Percentiles rank a stretch among this genome's conserved stretches.
phyloP scores from a whole-genome alignment of 768 basidiomycete genomes.

The Collybia sp. region DNA sequence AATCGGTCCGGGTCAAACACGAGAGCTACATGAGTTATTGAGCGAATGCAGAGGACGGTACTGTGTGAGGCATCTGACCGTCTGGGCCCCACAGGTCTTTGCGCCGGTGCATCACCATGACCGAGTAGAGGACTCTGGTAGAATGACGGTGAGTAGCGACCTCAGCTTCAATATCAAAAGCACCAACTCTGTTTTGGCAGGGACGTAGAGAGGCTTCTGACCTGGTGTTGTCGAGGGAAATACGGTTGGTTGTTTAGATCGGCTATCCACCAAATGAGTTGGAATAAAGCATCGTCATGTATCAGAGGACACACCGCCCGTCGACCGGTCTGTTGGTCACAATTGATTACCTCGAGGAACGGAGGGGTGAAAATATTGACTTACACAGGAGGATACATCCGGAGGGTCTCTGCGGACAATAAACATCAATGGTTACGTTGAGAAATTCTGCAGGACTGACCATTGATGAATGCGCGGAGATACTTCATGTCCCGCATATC shows the following conservation, averaged over 20 bases:
- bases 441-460: constrained; percentile 18
- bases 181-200: constrained; percentile 6
- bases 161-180: not conserved
- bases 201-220: constrained; percentile 7
- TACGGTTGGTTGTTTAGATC: not conserved
- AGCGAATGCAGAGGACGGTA: not conserved
- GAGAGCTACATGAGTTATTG: constrained; percentile 17
- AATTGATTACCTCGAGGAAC: not conserved
- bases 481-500: constrained; percentile 39
- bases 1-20: constrained; percentile 47
- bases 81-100: constrained; percentile 40
- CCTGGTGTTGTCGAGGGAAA: constrained; percentile 1
- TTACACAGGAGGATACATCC: constrained; percentile 16
- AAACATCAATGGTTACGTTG: constrained; percentile 17
- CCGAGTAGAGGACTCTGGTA: constrained; percentile 4
- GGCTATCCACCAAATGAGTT: constrained; percentile 2
- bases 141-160: not conserved
- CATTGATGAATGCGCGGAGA: constrained; percentile 39
- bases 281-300: not conserved
- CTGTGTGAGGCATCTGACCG: constrained; percentile 11
- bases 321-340: not conserved
- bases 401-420: constrained; percentile 23
- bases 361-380: not conserved
- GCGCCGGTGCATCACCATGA: constrained; percentile 15
- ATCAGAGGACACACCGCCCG: not conserved